A percentile compares a stretch with the other conserved stretches of the same genome.
phyloP scores from a whole-genome alignment of 164 flowering plant genomes.

The Stephania yunnanensis region DNA sequence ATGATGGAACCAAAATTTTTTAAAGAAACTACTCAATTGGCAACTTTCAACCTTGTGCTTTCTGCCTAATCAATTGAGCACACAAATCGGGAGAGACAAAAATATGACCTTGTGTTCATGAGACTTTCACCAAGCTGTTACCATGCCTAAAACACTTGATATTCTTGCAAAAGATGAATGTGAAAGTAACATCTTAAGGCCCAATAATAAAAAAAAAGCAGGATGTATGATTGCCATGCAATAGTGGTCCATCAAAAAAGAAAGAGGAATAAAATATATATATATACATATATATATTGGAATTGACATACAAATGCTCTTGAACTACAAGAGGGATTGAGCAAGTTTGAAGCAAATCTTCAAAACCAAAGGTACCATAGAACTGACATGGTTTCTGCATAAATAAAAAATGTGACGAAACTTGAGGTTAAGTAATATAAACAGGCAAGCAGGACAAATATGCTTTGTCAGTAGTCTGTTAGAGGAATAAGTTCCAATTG shows the following conservation, averaged over 20 bases:
- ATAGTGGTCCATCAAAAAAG: neutral
- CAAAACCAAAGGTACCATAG: constrained; percentile 4
- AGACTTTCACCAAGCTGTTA: neutral
- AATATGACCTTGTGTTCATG: neutral
- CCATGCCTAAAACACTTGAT: too few relatives aligned
- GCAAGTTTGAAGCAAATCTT: neutral
- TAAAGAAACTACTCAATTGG: too few relatives aligned
- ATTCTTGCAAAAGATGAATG: too few relatives aligned
- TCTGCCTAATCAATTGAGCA: too few relatives aligned
- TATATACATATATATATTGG: too few relatives aligned
- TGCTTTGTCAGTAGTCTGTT: too few relatives aligned
- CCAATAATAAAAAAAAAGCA: neutral
- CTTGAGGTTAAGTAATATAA: neutral
- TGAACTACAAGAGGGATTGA: neutral
- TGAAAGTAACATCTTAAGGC: too few relatives aligned
- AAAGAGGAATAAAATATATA: neutral
- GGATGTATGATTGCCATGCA: neutral
- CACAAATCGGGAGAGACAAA: neutral
- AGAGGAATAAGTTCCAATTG: too few relatives aligned
- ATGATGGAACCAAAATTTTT: too few relatives aligned
- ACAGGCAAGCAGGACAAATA: neutral
- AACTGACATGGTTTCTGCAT: constrained; percentile 8
- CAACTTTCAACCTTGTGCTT: too few relatives aligned
- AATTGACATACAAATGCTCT: constrained; percentile 1
- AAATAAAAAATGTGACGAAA: neutral